Base-by-base conservation (phyloP, 1,139 yeast genomes). In the Candida frijolesensis region DNA sequence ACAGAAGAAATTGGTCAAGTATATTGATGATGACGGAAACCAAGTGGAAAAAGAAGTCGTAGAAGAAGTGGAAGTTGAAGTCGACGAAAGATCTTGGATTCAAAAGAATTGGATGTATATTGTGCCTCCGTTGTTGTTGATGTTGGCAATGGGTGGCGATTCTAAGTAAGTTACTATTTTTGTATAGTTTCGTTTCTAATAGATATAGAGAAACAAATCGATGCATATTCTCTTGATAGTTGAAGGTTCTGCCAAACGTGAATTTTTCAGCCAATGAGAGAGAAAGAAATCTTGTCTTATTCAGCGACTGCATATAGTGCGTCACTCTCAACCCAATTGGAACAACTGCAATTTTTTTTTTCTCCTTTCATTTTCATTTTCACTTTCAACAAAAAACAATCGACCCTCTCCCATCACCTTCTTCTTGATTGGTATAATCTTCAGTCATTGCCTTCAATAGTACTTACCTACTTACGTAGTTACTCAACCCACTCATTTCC, bases 101-200 rank as follows among this genome's bases (percentile, higher is more conserved):
- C 84, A 80, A 57, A 75, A 75, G 63, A 74, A 82, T 60, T 81
- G 85, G 85, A 67, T 78, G 68, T 80, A 78, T 59, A 54, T 76
- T 25, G 77, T 73, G 2, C 71, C 75, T 11, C 80, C 82, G 15
- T 61, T 78, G 44, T 46, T 78, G 15, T 51, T 78, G 14, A 49
- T 78, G 32, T 54, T 71, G 54, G 56, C 70, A 49, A 49, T 69
- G 40, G 50, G 63, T 32, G 70, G 67, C 10, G 71, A 65, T 22
- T 64, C 62, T 4, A 49, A 45, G 19, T 38, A 38, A 22, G 38
- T 15, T 11, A n/a, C 8, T n/a, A 19, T 10, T 38, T 38, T 5
- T 22, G 16, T 38, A 12, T 22, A 38, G 30, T 12, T 37, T 34
- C 14, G 38, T 34, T 34, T 15, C 16, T 34, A 16, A 7, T 34